Evolutionary conservation across 768 basidiomycete genomes (phyloP), one percentile per base, ranked within the genome.

Genomic region (Erythrobasidium yunnanense): DNA sequence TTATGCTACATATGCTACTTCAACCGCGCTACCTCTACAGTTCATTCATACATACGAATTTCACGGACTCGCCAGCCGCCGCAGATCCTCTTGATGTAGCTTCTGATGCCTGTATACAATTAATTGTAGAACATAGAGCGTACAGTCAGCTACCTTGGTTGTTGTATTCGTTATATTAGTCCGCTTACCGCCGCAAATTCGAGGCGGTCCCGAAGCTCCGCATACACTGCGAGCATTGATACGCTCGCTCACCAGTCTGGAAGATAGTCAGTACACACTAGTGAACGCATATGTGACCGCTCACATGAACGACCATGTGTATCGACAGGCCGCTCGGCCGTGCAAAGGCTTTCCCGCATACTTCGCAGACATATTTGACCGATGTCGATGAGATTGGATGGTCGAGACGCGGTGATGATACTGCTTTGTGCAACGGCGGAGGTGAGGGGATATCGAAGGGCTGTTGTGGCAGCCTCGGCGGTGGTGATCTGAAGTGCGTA

Each of bases 221-320:
- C 5, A 35, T 45, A 25, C 56, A 58, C 27, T 17, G 20, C 6
- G 11, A 25, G 25, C 56, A 58, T 22, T 17, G 7, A 27, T 35
- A 46, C 4, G 56, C 38, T 22, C 56, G 33, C 3, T 42, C 45
- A 11, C 56, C 56, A 38, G 56, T 58, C 56, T 58, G 56, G 20
- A 22, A 8, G 15, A 8, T 23, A 52, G 50, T 23, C 29, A 20
- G 42, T 52, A 22, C 11, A 52, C 18, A 15, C 7, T 23, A 22
- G 20, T 23, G 50, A 11, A 8, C 30, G 35, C 15, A 34, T 22
- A 22, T 2, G 27, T 29, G 33, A 34, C 25, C 7, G 25, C 56
- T 35, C 23, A 58, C 56, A 27, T 58, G 56, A 4, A 42, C 7
- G 7, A 4, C 20, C 38, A 6, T 58, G 42, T 58, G 56, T 7